A percentile compares a stretch with the other conserved stretches of the same genome.
These are phyloP conservation scores for Albophoma yamanashiensis DNA, from an alignment of 2,329 filamentous ascomycete species.

Conservation along the genomic window DNA sequence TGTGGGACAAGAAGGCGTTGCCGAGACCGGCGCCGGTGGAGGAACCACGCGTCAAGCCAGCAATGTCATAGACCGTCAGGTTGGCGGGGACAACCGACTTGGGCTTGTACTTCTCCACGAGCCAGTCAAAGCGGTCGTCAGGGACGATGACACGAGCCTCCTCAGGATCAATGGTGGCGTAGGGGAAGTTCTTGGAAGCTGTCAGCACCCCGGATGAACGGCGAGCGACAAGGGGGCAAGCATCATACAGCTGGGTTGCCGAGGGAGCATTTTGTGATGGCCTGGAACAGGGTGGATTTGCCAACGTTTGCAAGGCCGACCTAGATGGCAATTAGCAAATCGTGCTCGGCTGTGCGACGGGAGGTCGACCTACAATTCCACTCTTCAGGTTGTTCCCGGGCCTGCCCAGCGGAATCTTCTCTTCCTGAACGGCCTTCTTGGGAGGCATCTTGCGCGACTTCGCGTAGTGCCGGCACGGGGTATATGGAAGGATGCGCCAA, in stretches of 20 bases:
- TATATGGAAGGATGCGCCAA: slow-evolving; percentile 38
- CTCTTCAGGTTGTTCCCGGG: slow-evolving; percentile 98
- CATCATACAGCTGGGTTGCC: slow-evolving; percentile 86
- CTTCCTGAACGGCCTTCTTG: slow-evolving; percentile 84
- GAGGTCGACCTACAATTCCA: slow-evolving; percentile 67
- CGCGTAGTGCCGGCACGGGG: slow-evolving; percentile 45
- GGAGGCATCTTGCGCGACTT: slow-evolving; percentile 78
- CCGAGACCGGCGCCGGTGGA: slow-evolving; percentile 96
- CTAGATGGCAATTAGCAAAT: slow-evolving; percentile 30
- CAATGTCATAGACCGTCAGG: slow-evolving; percentile 97
- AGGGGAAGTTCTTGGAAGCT: slow-evolving; percentile 77
- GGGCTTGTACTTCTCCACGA: slow-evolving; percentile 92
- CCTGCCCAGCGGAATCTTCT: slow-evolving; percentile 92
- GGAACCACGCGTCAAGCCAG: slow-evolving; percentile 87
- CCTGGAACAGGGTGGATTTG: slow-evolving; percentile 99
- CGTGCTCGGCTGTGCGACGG: not conserved
- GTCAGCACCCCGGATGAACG: slow-evolving; percentile 27
- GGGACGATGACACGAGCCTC: slow-evolving; percentile 96
- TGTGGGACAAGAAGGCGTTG: slow-evolving; percentile 97
- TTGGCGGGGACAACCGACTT: slow-evolving; percentile 96
- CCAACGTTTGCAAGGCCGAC: slow-evolving; percentile 98
- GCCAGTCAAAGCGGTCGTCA: slow-evolving; percentile 92
- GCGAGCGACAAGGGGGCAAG: slow-evolving; percentile 15
- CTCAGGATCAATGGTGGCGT: slow-evolving; percentile 97
- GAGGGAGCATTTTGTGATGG: slow-evolving; percentile 93